phyloP scores from a whole-genome alignment of 208 protist species.

The Acanthamoeba polyphaga region DNA sequence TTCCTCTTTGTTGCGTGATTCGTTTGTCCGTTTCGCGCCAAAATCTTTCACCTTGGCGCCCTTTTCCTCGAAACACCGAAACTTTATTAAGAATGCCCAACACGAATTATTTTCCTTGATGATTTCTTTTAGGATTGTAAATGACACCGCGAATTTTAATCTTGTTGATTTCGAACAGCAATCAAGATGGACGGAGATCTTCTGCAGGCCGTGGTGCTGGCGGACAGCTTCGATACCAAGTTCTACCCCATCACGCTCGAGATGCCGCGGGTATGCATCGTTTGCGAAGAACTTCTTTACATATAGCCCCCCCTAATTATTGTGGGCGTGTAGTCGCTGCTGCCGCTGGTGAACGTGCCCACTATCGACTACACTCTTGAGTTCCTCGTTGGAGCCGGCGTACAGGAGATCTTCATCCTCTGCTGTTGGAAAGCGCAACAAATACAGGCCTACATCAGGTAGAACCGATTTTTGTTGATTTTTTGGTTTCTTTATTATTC shows the following conservation, averaged over 20 bases:
- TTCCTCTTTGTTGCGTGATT: no score
- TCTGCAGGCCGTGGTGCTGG: conserved; percentile 88
- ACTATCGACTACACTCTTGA: conserved; percentile 92
- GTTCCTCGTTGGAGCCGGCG: conserved; percentile 86
- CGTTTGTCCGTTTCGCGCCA: no score
- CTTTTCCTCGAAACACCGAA: no score
- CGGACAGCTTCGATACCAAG: conserved; percentile 88
- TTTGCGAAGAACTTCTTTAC: neutral
- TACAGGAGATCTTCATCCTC: conserved; percentile 89
- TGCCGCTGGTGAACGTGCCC: conserved; percentile 89
- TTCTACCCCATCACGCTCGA: conserved; percentile 88
- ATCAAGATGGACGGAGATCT: conserved; percentile 60
- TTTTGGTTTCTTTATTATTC: neutral
- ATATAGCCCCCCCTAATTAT: neutral
- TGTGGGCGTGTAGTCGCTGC: conserved; percentile 76
- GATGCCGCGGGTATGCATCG: conserved; percentile 82
- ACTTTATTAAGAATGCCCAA: neutral
- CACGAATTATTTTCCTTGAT: neutral
- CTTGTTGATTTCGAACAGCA: neutral
- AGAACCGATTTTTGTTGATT: neutral
- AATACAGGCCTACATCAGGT: conserved; percentile 86
- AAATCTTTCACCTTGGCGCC: no score
- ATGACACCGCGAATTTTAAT: neutral
- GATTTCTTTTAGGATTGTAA: neutral
- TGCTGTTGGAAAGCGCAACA: conserved; percentile 84